phyloP scores from a whole-genome alignment of 192 early-diverging fungal species.

The Coemansia sp. region DNA sequence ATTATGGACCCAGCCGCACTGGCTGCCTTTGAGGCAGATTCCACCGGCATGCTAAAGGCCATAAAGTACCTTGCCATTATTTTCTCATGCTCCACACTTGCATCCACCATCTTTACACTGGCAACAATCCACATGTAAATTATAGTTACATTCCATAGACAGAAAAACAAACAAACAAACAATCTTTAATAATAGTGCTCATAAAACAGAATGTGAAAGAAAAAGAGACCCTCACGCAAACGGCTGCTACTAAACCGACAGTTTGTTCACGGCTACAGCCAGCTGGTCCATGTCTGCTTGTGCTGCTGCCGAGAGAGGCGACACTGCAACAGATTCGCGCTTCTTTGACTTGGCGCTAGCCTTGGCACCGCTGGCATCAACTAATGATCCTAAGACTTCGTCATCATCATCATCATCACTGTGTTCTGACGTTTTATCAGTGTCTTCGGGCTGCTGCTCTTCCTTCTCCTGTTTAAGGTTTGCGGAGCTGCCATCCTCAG shows the following conservation, averaged over 20 bases:
- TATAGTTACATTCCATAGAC: not conserved
- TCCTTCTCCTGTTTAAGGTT: not conserved
- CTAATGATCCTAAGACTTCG: not conserved
- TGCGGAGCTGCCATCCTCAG: not conserved
- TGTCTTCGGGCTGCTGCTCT: not conserved
- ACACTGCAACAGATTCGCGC: conserved; percentile 21
- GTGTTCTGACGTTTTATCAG: not conserved
- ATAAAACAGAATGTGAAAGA: not conserved
- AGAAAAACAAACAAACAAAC: conserved; percentile 1
- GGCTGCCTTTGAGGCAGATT: not conserved
- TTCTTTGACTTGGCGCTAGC: not conserved
- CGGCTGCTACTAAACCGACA: conserved; percentile 19
- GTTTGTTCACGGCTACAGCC: conserved; percentile 37
- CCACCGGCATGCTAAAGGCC: not conserved
- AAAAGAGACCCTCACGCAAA: not conserved
- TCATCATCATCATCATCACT: too few relatives aligned
- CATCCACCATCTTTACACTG: not conserved
- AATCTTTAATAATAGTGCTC: not conserved
- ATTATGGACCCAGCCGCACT: not conserved
- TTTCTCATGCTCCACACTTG: not conserved
- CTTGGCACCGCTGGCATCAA: not conserved
- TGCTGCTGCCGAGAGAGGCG: conserved; percentile 23
- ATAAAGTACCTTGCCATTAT: not conserved
- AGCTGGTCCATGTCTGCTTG: conserved; percentile 47
- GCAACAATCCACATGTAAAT: not conserved